These are phyloP conservation scores for Apiospora sp. DNA, from an alignment of 2,329 filamentous ascomycete genomes.

Conservation along the genomic window DNA sequence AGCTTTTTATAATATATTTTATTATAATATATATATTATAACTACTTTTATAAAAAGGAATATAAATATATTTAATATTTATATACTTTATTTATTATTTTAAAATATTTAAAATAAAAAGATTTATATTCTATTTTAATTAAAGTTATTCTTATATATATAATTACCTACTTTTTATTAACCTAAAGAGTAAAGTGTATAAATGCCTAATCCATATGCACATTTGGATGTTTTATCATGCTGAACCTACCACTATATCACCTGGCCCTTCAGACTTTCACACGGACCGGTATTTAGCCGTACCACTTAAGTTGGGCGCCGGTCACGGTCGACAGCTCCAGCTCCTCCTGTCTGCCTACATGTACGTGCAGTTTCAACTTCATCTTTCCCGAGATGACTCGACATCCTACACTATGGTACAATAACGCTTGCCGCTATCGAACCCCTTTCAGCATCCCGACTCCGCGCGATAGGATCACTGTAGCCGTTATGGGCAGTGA, in stretches of 20 bases:
- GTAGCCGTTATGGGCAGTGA: neutral
- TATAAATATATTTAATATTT: no score
- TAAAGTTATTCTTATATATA: no score
- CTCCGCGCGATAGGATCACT: neutral
- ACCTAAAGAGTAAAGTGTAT: no score
- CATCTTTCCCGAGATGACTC: neutral
- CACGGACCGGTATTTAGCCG: neutral
- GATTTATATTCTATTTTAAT: no score
- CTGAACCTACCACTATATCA: neutral
- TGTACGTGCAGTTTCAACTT: neutral
- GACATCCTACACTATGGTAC: neutral
- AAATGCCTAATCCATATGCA: no score
- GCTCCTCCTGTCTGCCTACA: neutral
- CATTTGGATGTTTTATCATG: neutral
- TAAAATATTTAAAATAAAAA: no score
- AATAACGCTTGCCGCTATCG: neutral
- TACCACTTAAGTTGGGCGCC: conserved; percentile 8
- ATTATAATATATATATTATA: no score
- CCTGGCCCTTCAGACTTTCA: neutral
- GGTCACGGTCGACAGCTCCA: neutral
- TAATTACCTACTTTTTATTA: no score
- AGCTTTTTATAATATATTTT: neutral
- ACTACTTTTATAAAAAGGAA: no score
- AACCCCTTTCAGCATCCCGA: neutral
- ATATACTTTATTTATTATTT: no score